Evolutionary conservation across 129 eudicot genomes (phyloP), one percentile per base, ranked within the genome.

Genomic region (Tagetes patula): DNA sequence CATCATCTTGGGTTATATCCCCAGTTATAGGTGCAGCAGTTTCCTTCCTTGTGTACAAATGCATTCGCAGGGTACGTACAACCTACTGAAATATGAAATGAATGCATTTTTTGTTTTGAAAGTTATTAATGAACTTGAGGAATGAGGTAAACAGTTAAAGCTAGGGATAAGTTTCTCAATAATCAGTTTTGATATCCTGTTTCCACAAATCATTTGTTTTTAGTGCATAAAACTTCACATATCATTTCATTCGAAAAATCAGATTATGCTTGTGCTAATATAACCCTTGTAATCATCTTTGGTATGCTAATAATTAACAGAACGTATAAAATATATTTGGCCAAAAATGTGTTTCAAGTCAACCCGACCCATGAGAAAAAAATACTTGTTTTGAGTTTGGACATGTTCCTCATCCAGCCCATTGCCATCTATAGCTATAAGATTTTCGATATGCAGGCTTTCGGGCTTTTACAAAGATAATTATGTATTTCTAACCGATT

Each of bases 41-140:
- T 30, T 90, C 98, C 39, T 94, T 94, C 83, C 86, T 94, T 11
- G 98, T 94, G 79, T 94, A 94, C 88, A 90, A 90, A 83, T 88
- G 97, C 87, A 94, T 94, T 68, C 98, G 97, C 36, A 84, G 98
- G 96, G 98, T 94, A 88, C 32, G 91, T 82, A 50, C 67, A 36
- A 48, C 39, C 71, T 47, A 45, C 75, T 48, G 48, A 31, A 75
- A 7, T 13, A 58, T 49, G 6, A 13, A 34, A 48, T 36, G 47
- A 34, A 34, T 68, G 42, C 42, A 38, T 8, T 8, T 69, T 34
- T 20, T 33, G 45, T 56, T 30, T 56, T 2, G 27, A 56, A 56
- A 55, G 62, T 27, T 34, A 55, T 3, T 55, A 55, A 1, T 2
- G 62, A 20, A 30, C 37, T 55, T 55, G 37, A 52, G 27, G 27